A percentile compares a stretch with the other conserved stretches of the same genome.
These are phyloP conservation scores for Nephelium lappaceum DNA, from an alignment of 345 rosid genomes.

Conservation along the genomic window DNA sequence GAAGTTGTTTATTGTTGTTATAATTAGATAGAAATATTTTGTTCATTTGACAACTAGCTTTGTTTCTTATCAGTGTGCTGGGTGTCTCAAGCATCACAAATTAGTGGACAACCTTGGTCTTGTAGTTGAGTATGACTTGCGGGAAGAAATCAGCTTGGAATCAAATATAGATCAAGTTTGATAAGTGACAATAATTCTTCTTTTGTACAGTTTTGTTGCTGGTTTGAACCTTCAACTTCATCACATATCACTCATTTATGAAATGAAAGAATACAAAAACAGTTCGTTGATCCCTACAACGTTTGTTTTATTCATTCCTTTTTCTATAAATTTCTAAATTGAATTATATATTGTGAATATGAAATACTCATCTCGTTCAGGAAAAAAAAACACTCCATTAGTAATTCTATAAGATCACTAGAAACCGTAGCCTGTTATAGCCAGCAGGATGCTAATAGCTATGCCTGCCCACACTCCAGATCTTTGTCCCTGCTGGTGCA, in stretches of 20 bases:
- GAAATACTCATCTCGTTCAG: constrained; percentile 28
- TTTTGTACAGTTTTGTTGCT: constrained; percentile 12
- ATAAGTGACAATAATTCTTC: constrained; percentile 20
- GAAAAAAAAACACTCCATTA: constrained; percentile 13
- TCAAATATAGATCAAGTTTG: constrained; percentile 46
- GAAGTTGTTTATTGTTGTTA: constrained; percentile 8
- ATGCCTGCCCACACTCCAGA: constrained; percentile 51
- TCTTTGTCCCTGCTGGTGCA: constrained; percentile 46
- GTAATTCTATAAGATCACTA: constrained; percentile 28
- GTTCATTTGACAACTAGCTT: constrained; percentile 21
- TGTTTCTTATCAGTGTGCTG: constrained; percentile 73
- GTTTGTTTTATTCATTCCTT: constrained; percentile 30
- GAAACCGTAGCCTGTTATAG: constrained; percentile 46
- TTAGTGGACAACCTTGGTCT: constrained; percentile 90
- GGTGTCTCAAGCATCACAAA: constrained; percentile 86
- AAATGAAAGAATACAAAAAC: constrained; percentile 30
- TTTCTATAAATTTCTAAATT: constrained; percentile 24
- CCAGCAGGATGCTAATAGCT: constrained; percentile 50
- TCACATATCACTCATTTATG: constrained; percentile 17
- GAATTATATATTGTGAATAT: constrained; percentile 29
- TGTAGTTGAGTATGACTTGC: constrained; percentile 74
- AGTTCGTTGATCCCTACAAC: constrained; percentile 19
- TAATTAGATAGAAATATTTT: constrained; percentile 1
- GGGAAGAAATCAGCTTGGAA: constrained; percentile 49
- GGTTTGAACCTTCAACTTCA: constrained; percentile 21